Base-by-base conservation (phyloP, 352 stramenopile genomes). In the Phytophthora pistaciae region DNA sequence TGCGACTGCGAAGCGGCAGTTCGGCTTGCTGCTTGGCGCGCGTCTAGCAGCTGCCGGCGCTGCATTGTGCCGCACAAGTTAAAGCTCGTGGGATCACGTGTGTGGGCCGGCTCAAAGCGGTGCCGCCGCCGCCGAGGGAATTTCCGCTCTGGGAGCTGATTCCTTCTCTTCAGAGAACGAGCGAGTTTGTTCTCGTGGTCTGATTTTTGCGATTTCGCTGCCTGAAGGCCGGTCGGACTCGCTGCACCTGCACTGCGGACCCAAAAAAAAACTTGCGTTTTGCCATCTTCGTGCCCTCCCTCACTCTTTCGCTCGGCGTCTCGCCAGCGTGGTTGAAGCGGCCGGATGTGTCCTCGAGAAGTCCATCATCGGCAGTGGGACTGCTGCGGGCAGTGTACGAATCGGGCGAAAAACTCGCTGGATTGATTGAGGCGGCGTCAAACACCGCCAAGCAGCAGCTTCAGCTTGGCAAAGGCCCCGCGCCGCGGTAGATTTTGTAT, bases 401-500 rank as follows among this genome's bases (percentile, higher is more conserved):
- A 36, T 7, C 29, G 29, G 29, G 38, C 13, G 18, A 49, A 10
- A 49, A 3, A n/a, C 49, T 5, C n/a, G 36, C 57, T 72, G 66
- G 48, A 69, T 74, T 74, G 60, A 64, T 65, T 74, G 66, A 74
- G 66, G 38, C 16, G 20, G 11, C 18, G 64, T 70, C 36, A 70
- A 70, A 67, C 23, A 29, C 31, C 11, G 52, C 66, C 66, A 60
- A 44, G 29, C 29, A 64, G 66, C 66, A 72, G 21, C 63, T 70
- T 70, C 64, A 66, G 64, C 56, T 48, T 61, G 56, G 49, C 56
- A 68, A 68, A 56, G 29, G 25, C 4, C 18, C 44, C 16, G 23
- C 50, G 25, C 33, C 31, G 44, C 27, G 27, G 27, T 29, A 29
- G 2, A 29, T 29, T n/a, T n/a, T n/a, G n/a, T n/a, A 29, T 29